Conservation (phyloP, 495 filamentous ascomycete genomes). For the Neurospora tetrasperma region DNA sequence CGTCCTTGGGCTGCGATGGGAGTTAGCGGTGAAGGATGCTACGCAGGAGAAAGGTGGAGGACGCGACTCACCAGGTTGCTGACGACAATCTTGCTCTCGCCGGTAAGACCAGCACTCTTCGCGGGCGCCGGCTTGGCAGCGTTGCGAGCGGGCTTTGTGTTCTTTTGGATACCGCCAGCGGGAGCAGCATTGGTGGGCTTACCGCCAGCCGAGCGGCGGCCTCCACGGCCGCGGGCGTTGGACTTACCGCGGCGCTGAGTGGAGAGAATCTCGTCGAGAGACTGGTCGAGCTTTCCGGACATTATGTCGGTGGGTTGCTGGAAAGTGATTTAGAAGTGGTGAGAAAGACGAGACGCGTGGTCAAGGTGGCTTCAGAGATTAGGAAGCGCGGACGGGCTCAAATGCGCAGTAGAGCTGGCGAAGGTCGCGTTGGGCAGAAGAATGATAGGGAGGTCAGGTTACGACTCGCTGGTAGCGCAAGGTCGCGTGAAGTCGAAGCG, state of each 20-base stretch:
- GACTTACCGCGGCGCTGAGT: slow-evolving; percentile 41
- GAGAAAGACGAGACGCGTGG: slow-evolving; percentile 2
- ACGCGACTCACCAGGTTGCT: slow-evolving; percentile 83
- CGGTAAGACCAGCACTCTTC: slow-evolving; percentile 42
- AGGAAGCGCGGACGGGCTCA: neutral
- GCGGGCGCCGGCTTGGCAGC: slow-evolving; percentile 53
- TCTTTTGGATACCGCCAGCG: slow-evolving; percentile 83
- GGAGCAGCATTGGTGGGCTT: slow-evolving; percentile 48
- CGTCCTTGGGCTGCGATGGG: slow-evolving; percentile 68
- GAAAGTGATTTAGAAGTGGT: slow-evolving; percentile 12
- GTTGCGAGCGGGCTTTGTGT: slow-evolving; percentile 49
- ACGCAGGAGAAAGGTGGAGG: neutral
- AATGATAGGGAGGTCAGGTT: slow-evolving; percentile 4
- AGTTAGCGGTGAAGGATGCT: slow-evolving; percentile 37
- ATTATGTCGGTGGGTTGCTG: slow-evolving; percentile 41
- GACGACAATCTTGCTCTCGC: slow-evolving; percentile 92
- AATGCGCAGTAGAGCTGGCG: slow-evolving; percentile 2
- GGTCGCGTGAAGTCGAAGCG: slow-evolving; percentile 13
- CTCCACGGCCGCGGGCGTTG: slow-evolving; percentile 42
- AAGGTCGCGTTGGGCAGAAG: slow-evolving; percentile 3
- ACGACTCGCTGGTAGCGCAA: slow-evolving; percentile 1
- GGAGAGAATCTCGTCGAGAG: slow-evolving; percentile 91
- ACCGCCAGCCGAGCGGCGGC: slow-evolving; percentile 41
- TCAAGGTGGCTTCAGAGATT: neutral
- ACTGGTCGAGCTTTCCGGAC: slow-evolving; percentile 90